Percentiles rank a stretch among this genome's conserved stretches.
These are phyloP conservation scores for Lyophyllum decastes DNA, from an alignment of 768 basidiomycete genomes.

Conservation along the genomic window DNA sequence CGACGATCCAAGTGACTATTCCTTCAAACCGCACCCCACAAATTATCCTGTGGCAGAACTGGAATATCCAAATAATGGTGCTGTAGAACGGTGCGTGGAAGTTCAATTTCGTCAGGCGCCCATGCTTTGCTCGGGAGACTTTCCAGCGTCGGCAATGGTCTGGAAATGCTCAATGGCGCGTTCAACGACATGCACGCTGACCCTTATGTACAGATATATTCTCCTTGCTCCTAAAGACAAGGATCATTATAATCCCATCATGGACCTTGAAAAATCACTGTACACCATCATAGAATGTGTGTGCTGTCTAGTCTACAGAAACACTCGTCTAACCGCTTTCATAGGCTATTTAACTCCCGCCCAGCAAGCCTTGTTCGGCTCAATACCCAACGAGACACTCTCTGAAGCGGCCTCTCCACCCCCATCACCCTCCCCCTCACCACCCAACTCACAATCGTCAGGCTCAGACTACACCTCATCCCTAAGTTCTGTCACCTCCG, in stretches of 20 bases:
- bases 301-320: slow-evolving; percentile 20
- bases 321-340: slow-evolving; percentile 4
- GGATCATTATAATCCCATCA: slow-evolving; percentile 85
- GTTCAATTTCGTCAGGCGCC: background rate
- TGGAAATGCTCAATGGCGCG: background rate
- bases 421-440: slow-evolving; percentile 37
- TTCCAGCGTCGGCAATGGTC: background rate
- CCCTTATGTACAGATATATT: slow-evolving; percentile 53
- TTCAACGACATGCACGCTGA: background rate
- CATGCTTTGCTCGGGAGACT: background rate
- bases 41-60: slow-evolving; percentile 68
- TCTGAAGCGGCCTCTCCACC: slow-evolving; percentile 40
- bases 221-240: slow-evolving; percentile 81
- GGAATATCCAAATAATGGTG: slow-evolving; percentile 75
- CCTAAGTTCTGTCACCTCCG: slow-evolving; percentile 27
- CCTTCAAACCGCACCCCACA: slow-evolving; percentile 63
- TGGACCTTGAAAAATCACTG: slow-evolving; percentile 72
- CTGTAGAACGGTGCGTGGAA: slow-evolving; percentile 63
- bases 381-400: slow-evolving; percentile 53
- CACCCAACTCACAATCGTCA: slow-evolving; percentile 37
- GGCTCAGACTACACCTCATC: slow-evolving; percentile 27
- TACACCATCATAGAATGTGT: slow-evolving; percentile 73
- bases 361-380: slow-evolving; percentile 68
- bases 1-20: slow-evolving; percentile 58
- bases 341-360: slow-evolving; percentile 68